Evolutionary conservation across 768 basidiomycete genomes (phyloP).

Genomic region (Wakefieldia striispora): DNA sequence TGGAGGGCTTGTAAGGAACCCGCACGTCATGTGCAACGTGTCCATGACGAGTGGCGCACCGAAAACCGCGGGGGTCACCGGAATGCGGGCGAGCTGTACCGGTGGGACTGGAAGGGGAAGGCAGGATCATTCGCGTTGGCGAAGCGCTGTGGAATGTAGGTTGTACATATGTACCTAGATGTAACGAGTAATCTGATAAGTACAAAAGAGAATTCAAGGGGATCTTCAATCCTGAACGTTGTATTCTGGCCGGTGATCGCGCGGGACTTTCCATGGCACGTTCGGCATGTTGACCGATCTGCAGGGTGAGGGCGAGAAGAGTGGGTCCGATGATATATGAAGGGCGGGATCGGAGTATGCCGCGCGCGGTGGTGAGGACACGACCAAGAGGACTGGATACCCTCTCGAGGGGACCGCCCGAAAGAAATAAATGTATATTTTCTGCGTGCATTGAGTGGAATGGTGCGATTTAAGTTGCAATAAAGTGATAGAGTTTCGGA

Average conservation of each 20-base stretch:
- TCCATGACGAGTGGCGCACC: neutral
- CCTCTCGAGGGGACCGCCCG: neutral
- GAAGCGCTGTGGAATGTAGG: no score
- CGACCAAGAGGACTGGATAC: neutral
- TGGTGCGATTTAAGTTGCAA: slow-evolving; percentile 45
- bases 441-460: slow-evolving; percentile 5
- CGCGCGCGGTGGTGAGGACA: neutral
- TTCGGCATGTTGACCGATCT: slow-evolving; percentile 22
- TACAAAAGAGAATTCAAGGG: slow-evolving; percentile 4
- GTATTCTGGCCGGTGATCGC: slow-evolving; percentile 18
- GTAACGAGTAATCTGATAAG: slow-evolving; percentile 12
- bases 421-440: slow-evolving; percentile 3
- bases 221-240: slow-evolving; percentile 4
- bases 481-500: slow-evolving; percentile 53
- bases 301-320: slow-evolving; percentile 15
- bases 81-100: neutral
- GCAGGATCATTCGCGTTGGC: neutral
- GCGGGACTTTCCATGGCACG: slow-evolving; percentile 18
- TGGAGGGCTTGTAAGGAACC: neutral
- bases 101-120: neutral
- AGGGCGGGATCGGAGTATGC: slow-evolving; percentile 9
- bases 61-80: neutral
- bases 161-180: neutral
- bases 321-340: slow-evolving; percentile 12
- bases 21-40: slow-evolving; percentile 2